Conservation (phyloP, 2,329 filamentous ascomycete species). For the Colletotrichum eleusines region DNA sequence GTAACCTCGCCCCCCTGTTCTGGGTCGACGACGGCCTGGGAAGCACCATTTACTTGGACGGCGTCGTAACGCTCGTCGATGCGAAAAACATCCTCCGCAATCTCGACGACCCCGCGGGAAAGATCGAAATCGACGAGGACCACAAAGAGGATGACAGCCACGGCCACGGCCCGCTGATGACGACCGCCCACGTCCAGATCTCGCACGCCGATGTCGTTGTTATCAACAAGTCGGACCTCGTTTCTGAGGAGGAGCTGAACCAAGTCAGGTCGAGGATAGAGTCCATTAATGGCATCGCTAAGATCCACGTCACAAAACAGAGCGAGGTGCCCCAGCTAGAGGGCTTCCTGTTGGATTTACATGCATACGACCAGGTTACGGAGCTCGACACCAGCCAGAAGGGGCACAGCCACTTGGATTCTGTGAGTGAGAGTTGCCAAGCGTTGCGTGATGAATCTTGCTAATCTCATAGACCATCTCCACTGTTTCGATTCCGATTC, state of each 20-base stretch:
- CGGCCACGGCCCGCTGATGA: constrained; percentile 76
- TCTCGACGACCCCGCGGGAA: constrained; percentile 77
- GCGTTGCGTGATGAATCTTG: constrained; percentile 28
- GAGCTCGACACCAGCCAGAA: constrained; percentile 78
- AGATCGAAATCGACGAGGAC: constrained; percentile 57
- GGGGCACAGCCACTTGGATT: constrained; percentile 92
- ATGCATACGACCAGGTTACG: constrained; percentile 89
- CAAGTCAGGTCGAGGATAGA: constrained; percentile 77
- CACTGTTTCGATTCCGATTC: constrained; percentile 79
- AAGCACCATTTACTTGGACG: constrained; percentile 95
- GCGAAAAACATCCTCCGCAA: constrained; percentile 90
- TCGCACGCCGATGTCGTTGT: constrained; percentile 96
- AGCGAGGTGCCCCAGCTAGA: constrained; percentile 86
- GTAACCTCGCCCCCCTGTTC: constrained; percentile 94
- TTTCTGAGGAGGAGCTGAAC: constrained; percentile 76
- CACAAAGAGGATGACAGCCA: constrained; percentile 55
- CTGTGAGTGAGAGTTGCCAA: constrained; percentile 64
- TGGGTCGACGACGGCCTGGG: constrained; percentile 98
- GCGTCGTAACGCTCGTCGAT: constrained; percentile 95
- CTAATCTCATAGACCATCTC: constrained; percentile 76
- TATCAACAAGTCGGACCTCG: constrained; percentile 93
- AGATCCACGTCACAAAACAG: constrained; percentile 83
- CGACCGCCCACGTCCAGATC: constrained; percentile 95
- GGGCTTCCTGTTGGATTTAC: constrained; percentile 87
- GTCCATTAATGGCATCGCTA: constrained; percentile 91